Evolutionary conservation across 2,329 filamentous ascomycete genomes (phyloP).

Genomic region (Microascus cirrosus): DNA sequence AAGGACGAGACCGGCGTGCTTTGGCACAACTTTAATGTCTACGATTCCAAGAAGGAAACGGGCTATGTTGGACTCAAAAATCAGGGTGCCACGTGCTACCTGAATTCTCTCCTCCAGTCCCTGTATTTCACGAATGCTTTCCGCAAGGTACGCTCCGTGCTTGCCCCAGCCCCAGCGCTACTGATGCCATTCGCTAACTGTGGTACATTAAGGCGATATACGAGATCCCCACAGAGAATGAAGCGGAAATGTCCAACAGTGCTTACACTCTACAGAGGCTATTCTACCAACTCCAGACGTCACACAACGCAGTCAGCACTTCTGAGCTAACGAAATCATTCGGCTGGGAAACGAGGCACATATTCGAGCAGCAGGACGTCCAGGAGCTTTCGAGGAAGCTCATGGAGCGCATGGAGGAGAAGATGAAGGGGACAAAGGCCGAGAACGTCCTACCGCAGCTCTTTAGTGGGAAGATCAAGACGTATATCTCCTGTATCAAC

Average conservation of each 20-base stretch:
- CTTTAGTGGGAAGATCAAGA: constrained; percentile 97
- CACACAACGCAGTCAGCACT: constrained; percentile 71
- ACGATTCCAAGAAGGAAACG: constrained; percentile 98
- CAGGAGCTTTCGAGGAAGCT: constrained; percentile 93
- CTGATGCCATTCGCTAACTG: not conserved
- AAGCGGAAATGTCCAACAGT: constrained; percentile 73
- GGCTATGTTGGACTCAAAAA: constrained; percentile 95
- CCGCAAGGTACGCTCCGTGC: constrained; percentile 57
- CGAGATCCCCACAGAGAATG: constrained; percentile 84
- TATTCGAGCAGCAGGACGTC: constrained; percentile 98
- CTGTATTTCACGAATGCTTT: constrained; percentile 87
- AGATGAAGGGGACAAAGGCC: constrained; percentile 92
- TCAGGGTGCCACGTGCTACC: constrained; percentile 84
- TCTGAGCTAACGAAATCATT: constrained; percentile 93
- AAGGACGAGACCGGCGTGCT: constrained; percentile 82
- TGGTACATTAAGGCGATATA: constrained; percentile 65
- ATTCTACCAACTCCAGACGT: constrained; percentile 91
- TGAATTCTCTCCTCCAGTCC: constrained; percentile 76
- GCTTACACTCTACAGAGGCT: constrained; percentile 88
- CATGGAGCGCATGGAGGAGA: constrained; percentile 94
- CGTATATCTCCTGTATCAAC: constrained; percentile 97
- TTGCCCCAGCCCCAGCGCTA: too few relatives aligned
- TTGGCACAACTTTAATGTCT: constrained; percentile 88
- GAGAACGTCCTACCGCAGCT: constrained; percentile 82
- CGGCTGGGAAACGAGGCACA: constrained; percentile 94